Evolutionary conservation across 805 yeast genomes (phyloP), one percentile per base, ranked within the genome.

Genomic region (Lipomyces orientalis): DNA sequence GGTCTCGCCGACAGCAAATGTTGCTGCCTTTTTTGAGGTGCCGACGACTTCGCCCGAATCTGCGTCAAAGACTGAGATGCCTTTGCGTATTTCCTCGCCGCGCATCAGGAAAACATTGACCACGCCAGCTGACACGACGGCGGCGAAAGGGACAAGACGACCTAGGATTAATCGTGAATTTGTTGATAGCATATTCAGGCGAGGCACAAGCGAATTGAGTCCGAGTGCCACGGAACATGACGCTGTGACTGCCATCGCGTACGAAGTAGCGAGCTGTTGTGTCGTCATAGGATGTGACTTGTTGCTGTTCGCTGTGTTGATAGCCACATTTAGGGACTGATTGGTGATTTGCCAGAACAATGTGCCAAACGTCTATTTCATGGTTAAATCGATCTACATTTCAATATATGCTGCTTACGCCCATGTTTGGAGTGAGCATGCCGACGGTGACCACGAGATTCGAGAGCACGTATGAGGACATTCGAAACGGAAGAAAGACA

Each of bases 281-380:
- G 93, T 90, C 2, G 94, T 82, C 78, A 95, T 82, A 0, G 97
- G 97, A 74, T 93, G 97, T 0, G 97, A 90, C 77, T 95, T 95
- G 82, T 95, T 95, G 43, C 97, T 94, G 76, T 95, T 95, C 55
- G 98, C 95, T 54, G 95, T 91, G 79, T 95, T 95, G 73, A 95
- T 91, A 1, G 99, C 99, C 65, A 95, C 99, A 76, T 95, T 95
- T 71, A 95, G 84, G 29, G 97, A 91, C 80, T 95, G 99, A 80
- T 95, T 95, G 25, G 98, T 97, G 77, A 95, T 87, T 81, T 95
- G 99, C 99, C 99, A 95, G 80, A 95, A 94, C 29, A 93, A 77
- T 0, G 98, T 94, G 51, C 99, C 99, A 0, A 85, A 87, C 9
- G 93, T 87, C 66, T 65, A 59, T 8, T 29, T 56, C 25, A 56